Percentiles rank a stretch among this genome's conserved stretches.
Evolutionary conservation across 129 eudicot species (phyloP).

Genomic region (Solidago caesia): DNA sequence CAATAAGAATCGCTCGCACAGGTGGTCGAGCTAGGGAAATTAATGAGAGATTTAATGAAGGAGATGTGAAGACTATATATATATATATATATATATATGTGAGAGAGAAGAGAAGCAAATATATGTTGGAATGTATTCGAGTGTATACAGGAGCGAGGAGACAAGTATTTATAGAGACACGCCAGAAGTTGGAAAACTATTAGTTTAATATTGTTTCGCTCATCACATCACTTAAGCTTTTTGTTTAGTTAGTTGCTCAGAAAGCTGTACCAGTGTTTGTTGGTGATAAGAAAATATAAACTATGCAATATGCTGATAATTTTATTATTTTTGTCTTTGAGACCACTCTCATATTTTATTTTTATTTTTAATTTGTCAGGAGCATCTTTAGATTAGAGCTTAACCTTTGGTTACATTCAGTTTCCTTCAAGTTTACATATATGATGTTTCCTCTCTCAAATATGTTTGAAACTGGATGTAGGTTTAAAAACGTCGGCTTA

Average conservation of each 20-base stretch:
- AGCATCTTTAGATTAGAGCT: slow-evolving; percentile 30
- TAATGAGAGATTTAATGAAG: slow-evolving; percentile 11
- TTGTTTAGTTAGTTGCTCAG: slow-evolving; percentile 56
- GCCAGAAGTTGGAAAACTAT: slow-evolving; percentile 34
- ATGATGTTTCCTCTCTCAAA: slow-evolving; percentile 49
- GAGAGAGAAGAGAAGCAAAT: slow-evolving; percentile 41
- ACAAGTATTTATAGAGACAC: slow-evolving; percentile 63
- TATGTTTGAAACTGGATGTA: neutral
- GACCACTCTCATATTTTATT: slow-evolving; percentile 24
- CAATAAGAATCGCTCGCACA: slow-evolving; percentile 1
- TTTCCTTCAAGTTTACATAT: slow-evolving; percentile 52
- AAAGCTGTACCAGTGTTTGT: slow-evolving; percentile 63
- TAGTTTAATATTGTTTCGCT: slow-evolving; percentile 34
- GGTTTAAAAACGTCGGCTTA: neutral
- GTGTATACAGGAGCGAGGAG: slow-evolving; percentile 34
- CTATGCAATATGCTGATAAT: slow-evolving; percentile 24
- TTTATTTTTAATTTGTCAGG: slow-evolving; percentile 52
- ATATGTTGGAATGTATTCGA: slow-evolving; percentile 62
- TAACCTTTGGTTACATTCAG: slow-evolving; percentile 55
- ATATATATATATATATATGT: neutral
- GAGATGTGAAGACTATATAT: neutral
- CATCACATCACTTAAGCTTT: slow-evolving; percentile 18
- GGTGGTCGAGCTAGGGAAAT: neutral
- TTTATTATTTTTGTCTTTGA: slow-evolving; percentile 34
- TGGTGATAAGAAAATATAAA: slow-evolving; percentile 37